Percentiles rank a stretch among this genome's conserved stretches.
phyloP scores from a whole-genome alignment of 2,329 filamentous ascomycete genomes.

The Fusarium azukiicola region DNA sequence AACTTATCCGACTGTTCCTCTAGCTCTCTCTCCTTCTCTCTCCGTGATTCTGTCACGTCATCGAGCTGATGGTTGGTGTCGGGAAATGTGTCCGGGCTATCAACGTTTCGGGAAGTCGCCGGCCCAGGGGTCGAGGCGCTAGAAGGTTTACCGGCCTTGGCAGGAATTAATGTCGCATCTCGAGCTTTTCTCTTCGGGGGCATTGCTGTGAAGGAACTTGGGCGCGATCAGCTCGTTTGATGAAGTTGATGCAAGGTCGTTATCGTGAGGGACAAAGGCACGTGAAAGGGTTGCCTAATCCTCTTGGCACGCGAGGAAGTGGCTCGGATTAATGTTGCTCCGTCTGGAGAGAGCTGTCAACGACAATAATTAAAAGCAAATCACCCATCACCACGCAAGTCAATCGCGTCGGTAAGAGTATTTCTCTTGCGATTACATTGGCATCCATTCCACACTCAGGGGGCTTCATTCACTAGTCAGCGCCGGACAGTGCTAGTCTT shows the following conservation, averaged over 20 bases:
- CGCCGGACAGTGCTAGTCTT: too few species aligned
- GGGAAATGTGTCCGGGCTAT: neutral
- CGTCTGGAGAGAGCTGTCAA: neutral
- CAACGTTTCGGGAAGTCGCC: too few species aligned
- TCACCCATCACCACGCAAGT: neutral
- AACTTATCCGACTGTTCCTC: conserved; percentile 23
- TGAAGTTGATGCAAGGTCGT: too few species aligned
- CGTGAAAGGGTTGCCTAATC: too few species aligned
- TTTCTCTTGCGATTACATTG: neutral
- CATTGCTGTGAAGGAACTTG: conserved; percentile 3
- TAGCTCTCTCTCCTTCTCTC: conserved; percentile 17
- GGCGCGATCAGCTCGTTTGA: too few species aligned
- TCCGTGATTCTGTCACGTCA: conserved; percentile 21
- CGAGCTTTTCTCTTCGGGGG: conserved; percentile 29
- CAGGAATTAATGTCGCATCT: neutral
- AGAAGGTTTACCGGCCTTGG: conserved; percentile 15
- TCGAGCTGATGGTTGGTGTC: conserved; percentile 22
- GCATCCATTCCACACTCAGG: neutral
- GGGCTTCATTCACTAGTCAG: too few species aligned
- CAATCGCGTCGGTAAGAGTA: neutral
- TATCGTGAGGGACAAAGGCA: too few species aligned
- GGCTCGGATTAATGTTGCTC: too few species aligned
- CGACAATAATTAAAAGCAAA: neutral
- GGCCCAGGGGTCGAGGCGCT: neutral
- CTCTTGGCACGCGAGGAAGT: too few species aligned